Percentiles rank a stretch among this genome's conserved stretches.
These are phyloP conservation scores for Hyphopichia burtonii DNA, from an alignment of 1,139 yeast genomes.

Conservation along the genomic window DNA sequence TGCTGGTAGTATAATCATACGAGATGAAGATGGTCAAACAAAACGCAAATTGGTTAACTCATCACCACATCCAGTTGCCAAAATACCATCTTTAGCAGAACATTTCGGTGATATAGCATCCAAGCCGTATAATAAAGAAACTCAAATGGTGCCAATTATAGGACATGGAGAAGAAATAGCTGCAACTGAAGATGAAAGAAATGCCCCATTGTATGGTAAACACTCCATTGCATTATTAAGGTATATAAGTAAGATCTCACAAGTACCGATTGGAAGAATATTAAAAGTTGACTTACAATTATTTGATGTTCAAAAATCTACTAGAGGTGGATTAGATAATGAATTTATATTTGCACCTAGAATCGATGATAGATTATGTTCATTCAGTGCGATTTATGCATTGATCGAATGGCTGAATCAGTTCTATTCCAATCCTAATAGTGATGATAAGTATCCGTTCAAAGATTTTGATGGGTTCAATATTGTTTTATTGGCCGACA, in stretches of 20 bases:
- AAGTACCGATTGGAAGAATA: slow-evolving; percentile 24
- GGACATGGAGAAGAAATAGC: slow-evolving; percentile 24
- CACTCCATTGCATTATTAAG: slow-evolving; percentile 39
- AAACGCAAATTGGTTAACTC: slow-evolving; percentile 32
- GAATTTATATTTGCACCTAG: slow-evolving; percentile 46
- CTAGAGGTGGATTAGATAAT: slow-evolving; percentile 38
- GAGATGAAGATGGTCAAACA: slow-evolving; percentile 20
- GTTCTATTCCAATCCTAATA: slow-evolving; percentile 12
- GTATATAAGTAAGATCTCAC: slow-evolving; percentile 31
- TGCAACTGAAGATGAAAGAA: slow-evolving; percentile 31
- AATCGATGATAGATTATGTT: slow-evolving; percentile 46
- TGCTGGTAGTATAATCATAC: slow-evolving; percentile 43
- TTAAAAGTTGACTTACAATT: slow-evolving; percentile 40
- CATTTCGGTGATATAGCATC: slow-evolving; percentile 37
- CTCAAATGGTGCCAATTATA: slow-evolving; percentile 43
- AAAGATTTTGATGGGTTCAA: slow-evolving; percentile 30
- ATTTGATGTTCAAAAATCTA: slow-evolving; percentile 40
- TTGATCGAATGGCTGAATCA: slow-evolving; percentile 25
- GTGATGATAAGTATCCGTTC: slow-evolving; percentile 11
- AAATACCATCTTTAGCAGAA: slow-evolving; percentile 43
- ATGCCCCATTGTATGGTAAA: slow-evolving; percentile 35
- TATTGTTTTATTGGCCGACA: slow-evolving; percentile 40
- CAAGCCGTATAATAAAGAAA: slow-evolving; percentile 38
- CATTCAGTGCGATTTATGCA: slow-evolving; percentile 39
- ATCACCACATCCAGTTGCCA: slow-evolving; percentile 38